A percentile compares a stretch with the other conserved stretches of the same genome.
phyloP scores from a whole-genome alignment of 768 basidiomycete genomes.

The Pisolithus tinctorius region DNA sequence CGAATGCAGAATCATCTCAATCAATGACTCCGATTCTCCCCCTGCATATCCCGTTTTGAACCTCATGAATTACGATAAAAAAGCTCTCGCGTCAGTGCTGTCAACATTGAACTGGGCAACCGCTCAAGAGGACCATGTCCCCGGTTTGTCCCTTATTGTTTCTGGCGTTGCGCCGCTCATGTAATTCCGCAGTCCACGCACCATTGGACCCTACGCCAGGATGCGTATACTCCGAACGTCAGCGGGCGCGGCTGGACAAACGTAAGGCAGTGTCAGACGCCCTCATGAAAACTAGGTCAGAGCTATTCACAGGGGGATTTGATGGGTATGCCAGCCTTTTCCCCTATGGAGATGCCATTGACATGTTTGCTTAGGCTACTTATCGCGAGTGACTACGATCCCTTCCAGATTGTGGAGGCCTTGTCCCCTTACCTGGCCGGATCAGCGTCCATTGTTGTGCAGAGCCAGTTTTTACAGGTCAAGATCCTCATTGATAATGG shows the following conservation, averaged over 20 bases:
- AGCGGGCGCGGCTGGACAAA: conserved; percentile 66
- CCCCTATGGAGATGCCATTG: conserved; percentile 1
- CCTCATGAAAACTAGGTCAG: conserved; percentile 61
- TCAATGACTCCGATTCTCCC: conserved; percentile 87
- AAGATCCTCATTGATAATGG: conserved; percentile 3
- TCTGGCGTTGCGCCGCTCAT: conserved; percentile 1
- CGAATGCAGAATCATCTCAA: conserved; percentile 71
- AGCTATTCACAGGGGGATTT: conserved; percentile 82
- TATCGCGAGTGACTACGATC: conserved; percentile 80
- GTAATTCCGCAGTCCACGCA: conserved; percentile 40
- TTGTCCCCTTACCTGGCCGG: conserved; percentile 75
- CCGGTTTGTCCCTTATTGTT: conserved; percentile 36
- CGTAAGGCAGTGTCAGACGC: conserved; percentile 64
- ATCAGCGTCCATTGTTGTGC: conserved; percentile 80
- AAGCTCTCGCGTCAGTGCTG: conserved; percentile 45
- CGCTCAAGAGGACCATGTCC: conserved; percentile 67
- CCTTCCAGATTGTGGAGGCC: conserved; percentile 69
- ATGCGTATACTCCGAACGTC: conserved; percentile 63
- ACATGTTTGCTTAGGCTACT: conserved; percentile 47
- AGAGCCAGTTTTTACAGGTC: conserved; percentile 78
- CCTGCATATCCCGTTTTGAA: conserved; percentile 81
- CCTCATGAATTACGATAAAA: conserved; percentile 79
- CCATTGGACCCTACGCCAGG: conserved; percentile 53
- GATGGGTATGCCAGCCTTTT: conserved; percentile 52
- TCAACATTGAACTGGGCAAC: conserved; percentile 87